Base-by-base conservation (phyloP, 805 yeast genomes). In the Spathaspora gorwiae region DNA sequence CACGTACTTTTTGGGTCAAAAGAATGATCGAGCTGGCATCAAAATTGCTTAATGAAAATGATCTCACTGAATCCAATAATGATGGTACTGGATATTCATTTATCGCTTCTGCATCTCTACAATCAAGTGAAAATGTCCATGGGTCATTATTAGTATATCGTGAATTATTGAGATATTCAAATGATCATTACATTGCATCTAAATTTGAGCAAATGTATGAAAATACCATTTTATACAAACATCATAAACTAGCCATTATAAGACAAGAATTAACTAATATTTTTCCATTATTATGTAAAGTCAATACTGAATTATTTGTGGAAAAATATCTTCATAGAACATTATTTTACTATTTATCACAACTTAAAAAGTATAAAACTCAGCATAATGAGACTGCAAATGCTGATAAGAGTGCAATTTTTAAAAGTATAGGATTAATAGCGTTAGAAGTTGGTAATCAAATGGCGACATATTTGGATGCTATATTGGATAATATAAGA, bases 391-490 rank as follows among this genome's bases (percentile, higher is more conserved):
- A 70, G 42, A 37, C 60, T 7, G 66, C 70, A 27, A 68, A 66
- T 43, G 55, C 66, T 5, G 98, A 92, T 56, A 78, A 87, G 47
- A 78, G 89, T 7, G 78, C 87, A 11, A 87, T 90, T 2, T 77
- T 90, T 48, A 73, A 78, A 9, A 81, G 96, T 26, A 84, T 92
- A 41, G 99, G 98, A 34, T 83, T 85, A 53, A 84, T 94, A 37
- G 83, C 97, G 0, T 64, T 76, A 26, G 85, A 83, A 55, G 94
- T 90, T 1, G 83, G 88, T 15, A 82, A 88, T 46, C 87, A 84
- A 54, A 86, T 94, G 70, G 85, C 90, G 4, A 87, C 94, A 1
- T 92, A 90, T 56, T 69, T 92, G 37, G 96, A 90, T 59, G 89
- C 90, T 1, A 84, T 92, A n/a, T 66, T 92, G 41, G 90, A 84